Evolutionary conservation across 257 asterid genomes (phyloP), one percentile per base, ranked within the genome.

Genomic region (Hygrophila difformis): DNA sequence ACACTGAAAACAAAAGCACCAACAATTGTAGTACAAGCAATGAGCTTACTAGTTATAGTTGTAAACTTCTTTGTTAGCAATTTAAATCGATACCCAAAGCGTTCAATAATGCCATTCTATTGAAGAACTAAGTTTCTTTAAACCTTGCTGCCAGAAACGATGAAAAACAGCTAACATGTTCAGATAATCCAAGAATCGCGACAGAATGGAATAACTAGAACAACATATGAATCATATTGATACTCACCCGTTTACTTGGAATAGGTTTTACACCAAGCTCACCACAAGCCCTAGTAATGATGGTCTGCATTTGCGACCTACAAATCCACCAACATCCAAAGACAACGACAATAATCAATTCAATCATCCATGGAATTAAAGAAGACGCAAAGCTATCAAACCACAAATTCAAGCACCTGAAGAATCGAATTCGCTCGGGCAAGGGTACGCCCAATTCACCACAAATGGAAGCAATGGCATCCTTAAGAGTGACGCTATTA

Each of bases 231-330:
- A n/a, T n/a, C n/a, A n/a, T n/a, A n/a, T n/a, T n/a, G n/a, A 39
- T 6, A 49, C 94, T 10, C 60, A 89, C 98, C 80, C 98, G 57
- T 76, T 82, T 89, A 65, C 98, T 82, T 10, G 98, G 91, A 64
- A 86, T 60, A 28, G 94, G 66, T 36, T 82, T 85, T 45, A 89
- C 49, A 18, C 81, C 83, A 66, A 89, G 85, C 73, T 89, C 98
- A 45, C 61, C 72, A 63, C 98, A 85, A 56, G 98, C 96, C 56
- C 85, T 78, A 15, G 86, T 71, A 16, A 89, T 82, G 61, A 89
- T 89, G 7, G 98, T 89, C 87, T 85, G 96, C 98, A 89, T 89
- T 53, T 89, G 98, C 47, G 98, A 89, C 83, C 98, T 89, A 62
- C 36, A 59, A 23, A 55, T 10, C 44, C 59, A 63, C 21, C 55